Evolutionary conservation across 108 stramenopile genomes (phyloP).

Genomic region (Cyclotella distinguenda): DNA sequence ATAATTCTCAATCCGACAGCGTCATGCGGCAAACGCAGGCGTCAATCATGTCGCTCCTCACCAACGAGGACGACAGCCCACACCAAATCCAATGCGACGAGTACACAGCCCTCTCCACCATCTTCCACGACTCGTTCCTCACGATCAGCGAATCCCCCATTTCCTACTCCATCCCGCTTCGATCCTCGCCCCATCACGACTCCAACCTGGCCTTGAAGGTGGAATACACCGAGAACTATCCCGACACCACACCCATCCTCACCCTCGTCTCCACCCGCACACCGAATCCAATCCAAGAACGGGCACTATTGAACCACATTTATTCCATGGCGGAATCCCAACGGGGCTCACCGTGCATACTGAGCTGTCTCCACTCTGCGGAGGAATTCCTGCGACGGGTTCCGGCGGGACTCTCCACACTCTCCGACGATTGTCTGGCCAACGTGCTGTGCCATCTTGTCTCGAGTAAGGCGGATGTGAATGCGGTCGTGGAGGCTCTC

Average conservation of each 20-base stretch:
- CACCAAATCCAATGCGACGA: conserved; percentile 58
- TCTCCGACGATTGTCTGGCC: conserved; percentile 25
- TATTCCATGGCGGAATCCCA: conserved; percentile 45
- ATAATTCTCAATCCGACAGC: no score
- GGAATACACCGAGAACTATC: conserved; percentile 62
- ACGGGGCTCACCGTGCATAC: conserved; percentile 60
- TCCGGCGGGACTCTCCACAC: conserved; percentile 13
- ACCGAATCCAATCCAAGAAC: conserved; percentile 39
- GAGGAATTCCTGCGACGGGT: conserved; percentile 46
- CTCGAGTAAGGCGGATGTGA: conserved; percentile 1
- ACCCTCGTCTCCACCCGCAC: conserved; percentile 47
- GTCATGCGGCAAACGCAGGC: no score
- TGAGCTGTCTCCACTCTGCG: conserved; percentile 64
- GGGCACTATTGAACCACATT: conserved; percentile 33
- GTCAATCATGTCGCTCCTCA: no score
- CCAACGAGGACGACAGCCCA: no score
- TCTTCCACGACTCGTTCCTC: conserved; percentile 63
- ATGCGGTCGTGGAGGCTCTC: conserved; percentile 1
- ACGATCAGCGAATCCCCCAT: conserved; percentile 61
- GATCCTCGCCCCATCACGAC: conserved; percentile 20
- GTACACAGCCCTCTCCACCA: conserved; percentile 57
- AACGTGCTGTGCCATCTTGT: conserved; percentile 10
- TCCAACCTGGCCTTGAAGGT: conserved; percentile 37
- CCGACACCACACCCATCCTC: conserved; percentile 49
- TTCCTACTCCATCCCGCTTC: conserved; percentile 47